phyloP scores from a whole-genome alignment of 345 rosid species.

The Eucalyptus paniculata region DNA sequence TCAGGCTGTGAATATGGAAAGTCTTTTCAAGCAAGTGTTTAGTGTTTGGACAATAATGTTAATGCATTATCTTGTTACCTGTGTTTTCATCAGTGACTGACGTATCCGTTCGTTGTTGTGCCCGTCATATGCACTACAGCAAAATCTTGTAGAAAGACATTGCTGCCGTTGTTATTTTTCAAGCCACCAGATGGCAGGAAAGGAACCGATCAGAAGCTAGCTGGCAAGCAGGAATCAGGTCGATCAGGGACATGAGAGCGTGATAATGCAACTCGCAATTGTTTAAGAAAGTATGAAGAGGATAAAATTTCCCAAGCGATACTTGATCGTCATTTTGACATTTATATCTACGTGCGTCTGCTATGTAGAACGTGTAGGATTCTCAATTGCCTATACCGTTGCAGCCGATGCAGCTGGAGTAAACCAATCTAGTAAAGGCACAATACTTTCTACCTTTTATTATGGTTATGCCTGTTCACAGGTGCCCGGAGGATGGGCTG shows the following conservation, averaged over 20 bases:
- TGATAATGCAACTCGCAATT: neutral
- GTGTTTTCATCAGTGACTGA: neutral
- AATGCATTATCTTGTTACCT: neutral
- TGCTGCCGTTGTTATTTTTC: neutral
- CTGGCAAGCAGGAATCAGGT: neutral
- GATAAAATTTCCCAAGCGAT: slow-evolving; percentile 64
- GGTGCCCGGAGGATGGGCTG: slow-evolving; percentile 98
- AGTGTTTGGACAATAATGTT: neutral
- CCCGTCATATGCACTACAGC: neutral
- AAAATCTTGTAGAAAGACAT: neutral
- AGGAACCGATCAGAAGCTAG: neutral
- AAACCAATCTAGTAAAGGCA: slow-evolving; percentile 86
- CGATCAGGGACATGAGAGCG: neutral
- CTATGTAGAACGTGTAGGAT: slow-evolving; percentile 94
- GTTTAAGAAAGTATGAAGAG: slow-evolving; percentile 22
- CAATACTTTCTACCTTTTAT: slow-evolving; percentile 77
- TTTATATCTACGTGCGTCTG: slow-evolving; percentile 82
- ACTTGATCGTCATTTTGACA: slow-evolving; percentile 72
- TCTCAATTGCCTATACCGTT: slow-evolving; percentile 85
- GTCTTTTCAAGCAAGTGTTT: neutral
- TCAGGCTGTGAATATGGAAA: neutral
- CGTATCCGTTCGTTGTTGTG: neutral
- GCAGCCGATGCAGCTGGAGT: slow-evolving; percentile 92
- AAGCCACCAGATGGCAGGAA: neutral
- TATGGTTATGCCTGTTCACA: slow-evolving; percentile 93